Base-by-base conservation (phyloP, 306 rosid species). In the Trifolium subterraneum region DNA sequence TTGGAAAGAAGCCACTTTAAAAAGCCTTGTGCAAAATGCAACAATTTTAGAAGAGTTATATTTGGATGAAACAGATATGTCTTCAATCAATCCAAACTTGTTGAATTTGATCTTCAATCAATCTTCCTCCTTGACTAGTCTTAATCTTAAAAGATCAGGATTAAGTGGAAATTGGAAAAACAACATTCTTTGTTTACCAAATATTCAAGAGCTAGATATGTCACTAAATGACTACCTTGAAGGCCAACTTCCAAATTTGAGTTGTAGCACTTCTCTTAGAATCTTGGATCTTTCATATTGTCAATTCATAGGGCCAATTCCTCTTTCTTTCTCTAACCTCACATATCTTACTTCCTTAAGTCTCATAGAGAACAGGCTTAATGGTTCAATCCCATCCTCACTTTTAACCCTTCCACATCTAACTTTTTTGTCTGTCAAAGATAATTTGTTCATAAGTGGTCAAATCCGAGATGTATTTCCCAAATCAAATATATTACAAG, bases 111-210 rank as follows among this genome's bases (percentile, higher is more conserved):
- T 62, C 23, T 44, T 47, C 29, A 74, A 74, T 23, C 8, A 14
- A 0, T 76, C 74, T 54, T 67, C 64, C 23, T 39, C 80, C 42
- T 42, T 66, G 48, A 15, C 67, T 44, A 54, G 68, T 67, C 60
- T 77, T 59, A 44, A 13, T 15, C 52, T 77, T 42, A 0, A 0
- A 0, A 0, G 0, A 0, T 4, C 35, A 11, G 0, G 7, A 36
- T 1, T 56, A 58, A 55, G 23, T 5, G 75, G 42, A 13, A 20
- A 14, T 8, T 59, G 48, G 12, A 31, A 60, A 12, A 20, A 11
- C 5, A 8, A 14, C 6, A 29, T 56, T 18, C 23, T 68, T 0
- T 59, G 54, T 47, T 59, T 59, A 45, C 81, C 70, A 33, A 60
- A 18, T 35, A 39, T 68, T 63, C 48, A 36, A 16, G 27, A 35